Conservation (phyloP, 495 filamentous ascomycete genomes). For the Daldinia concentrica region DNA sequence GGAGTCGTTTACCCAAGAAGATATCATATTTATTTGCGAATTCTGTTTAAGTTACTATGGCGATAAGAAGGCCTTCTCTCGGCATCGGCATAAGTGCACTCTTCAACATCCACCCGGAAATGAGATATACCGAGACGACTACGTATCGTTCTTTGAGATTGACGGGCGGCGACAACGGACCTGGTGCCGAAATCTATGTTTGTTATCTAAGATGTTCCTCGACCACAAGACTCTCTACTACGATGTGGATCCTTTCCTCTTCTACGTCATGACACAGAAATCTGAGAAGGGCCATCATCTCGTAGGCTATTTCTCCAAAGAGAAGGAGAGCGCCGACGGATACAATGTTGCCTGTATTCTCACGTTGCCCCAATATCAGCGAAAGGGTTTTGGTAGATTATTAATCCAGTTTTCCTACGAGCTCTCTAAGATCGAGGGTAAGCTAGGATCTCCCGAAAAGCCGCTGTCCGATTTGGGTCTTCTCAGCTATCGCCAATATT, state of each 20-base stretch:
- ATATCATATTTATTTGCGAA: constrained; percentile 95
- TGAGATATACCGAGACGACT: constrained; percentile 95
- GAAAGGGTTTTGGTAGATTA: constrained; percentile 90
- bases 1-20: constrained; percentile 81
- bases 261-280: constrained; percentile 95
- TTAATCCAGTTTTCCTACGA: constrained; percentile 99
- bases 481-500: constrained; percentile 93
- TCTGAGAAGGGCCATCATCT: constrained; percentile 89
- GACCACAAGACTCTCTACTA: constrained; percentile 99
- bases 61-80: constrained; percentile 76
- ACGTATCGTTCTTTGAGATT: constrained; percentile 96
- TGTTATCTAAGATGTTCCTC: constrained; percentile 94
- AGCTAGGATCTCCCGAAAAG: constrained; percentile 95
- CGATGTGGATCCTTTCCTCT: constrained; percentile 97
- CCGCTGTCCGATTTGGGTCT: constrained; percentile 93
- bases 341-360: constrained; percentile 99
- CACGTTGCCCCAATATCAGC: constrained; percentile 93
- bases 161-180: constrained; percentile 94
- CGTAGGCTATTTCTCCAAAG: constrained; percentile 97
- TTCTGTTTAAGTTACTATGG: constrained; percentile 95
- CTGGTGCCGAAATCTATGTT: constrained; percentile 96
- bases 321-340: constrained; percentile 94
- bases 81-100: constrained; percentile 91
- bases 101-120: constrained; percentile 94
- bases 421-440: constrained; percentile 92